phyloP scores from a whole-genome alignment of 2,329 filamentous ascomycete genomes.

The Aspergillus sp. region DNA sequence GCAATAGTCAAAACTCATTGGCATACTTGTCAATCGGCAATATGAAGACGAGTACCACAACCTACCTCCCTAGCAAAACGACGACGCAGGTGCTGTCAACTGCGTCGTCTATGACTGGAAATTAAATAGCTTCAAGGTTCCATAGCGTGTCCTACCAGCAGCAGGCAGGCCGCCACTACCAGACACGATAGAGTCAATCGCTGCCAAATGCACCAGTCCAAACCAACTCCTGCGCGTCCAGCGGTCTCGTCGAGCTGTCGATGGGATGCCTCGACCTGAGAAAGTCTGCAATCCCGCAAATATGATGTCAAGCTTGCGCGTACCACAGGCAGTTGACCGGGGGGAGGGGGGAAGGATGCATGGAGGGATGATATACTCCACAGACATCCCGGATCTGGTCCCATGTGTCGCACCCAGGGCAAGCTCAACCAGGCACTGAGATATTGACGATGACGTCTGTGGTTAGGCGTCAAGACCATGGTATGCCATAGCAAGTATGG shows the following conservation, averaged over 20 bases:
- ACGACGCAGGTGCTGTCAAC: neutral
- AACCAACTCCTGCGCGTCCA: too few species aligned
- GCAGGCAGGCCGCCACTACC: neutral
- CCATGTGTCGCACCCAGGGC: neutral
- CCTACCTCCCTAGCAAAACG: neutral
- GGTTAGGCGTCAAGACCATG: neutral
- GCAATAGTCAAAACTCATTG: too few species aligned
- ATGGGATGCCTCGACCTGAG: too few species aligned
- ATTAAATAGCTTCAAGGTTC: neutral
- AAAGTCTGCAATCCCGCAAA: neutral
- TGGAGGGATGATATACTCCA: neutral
- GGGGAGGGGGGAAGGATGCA: neutral
- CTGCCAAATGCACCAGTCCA: neutral
- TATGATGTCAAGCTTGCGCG: slow-evolving; percentile 1
- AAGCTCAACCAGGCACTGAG: neutral
- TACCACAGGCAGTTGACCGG: neutral
- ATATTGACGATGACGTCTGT: neutral
- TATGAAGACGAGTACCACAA: too few species aligned
- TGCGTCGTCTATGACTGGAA: neutral
- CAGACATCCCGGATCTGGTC: neutral
- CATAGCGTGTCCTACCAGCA: neutral
- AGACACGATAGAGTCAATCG: neutral
- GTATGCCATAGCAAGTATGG: neutral
- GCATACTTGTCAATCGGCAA: too few species aligned
- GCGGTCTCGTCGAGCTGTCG: too few species aligned